Evolutionary conservation across 345 rosid species (phyloP), one percentile per base, ranked within the genome.

Genomic region (Populus davidiana): DNA sequence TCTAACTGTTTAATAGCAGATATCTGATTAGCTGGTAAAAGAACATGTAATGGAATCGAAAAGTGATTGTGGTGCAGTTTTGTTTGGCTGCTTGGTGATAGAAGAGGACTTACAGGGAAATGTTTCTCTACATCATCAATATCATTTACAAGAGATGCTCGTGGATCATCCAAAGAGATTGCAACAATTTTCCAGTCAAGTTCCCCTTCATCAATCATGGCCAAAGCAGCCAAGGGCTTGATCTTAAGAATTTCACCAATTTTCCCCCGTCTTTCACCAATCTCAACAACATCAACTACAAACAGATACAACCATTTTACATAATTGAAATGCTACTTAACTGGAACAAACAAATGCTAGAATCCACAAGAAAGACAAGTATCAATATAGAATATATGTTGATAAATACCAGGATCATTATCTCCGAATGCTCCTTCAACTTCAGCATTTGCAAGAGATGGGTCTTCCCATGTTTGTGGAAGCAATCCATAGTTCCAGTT

Each of bases 381-480:
- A 21, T 11, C 68, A 64, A 23, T 70, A 67, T 62, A 65, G 29
- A 47, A 66, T 8, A 59, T 47, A 50, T 54, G 68, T 1, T 33
- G 50, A 72, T 63, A 16, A 16, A 77, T 80, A 90, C 97, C 96
- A 61, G 97, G 97, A 84, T 96, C 99, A 74, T 93, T 96, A 83
- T 96, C 99, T 5, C 99, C 98, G 50, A 92, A 87, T 35, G 96
- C 94, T 31, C 95, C 95, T 78, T 92, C 98, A 80, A 96, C 95
- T 74, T 96, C 97, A 79, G 84, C 29, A 76, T 96, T 92, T 23
- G 96, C 90, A 2, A 84, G 69, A 75, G 97, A 80, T 67, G 99
- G 99, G 83, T 96, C 99, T 86, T 96, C 99, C 98, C 99, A 96
- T 83, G 99, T 96, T 81, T 96, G 97, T 56, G 97, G 98, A 86